Evolutionary conservation across 768 basidiomycete species (phyloP).

Genomic region (Leucocoprinus leucothites): DNA sequence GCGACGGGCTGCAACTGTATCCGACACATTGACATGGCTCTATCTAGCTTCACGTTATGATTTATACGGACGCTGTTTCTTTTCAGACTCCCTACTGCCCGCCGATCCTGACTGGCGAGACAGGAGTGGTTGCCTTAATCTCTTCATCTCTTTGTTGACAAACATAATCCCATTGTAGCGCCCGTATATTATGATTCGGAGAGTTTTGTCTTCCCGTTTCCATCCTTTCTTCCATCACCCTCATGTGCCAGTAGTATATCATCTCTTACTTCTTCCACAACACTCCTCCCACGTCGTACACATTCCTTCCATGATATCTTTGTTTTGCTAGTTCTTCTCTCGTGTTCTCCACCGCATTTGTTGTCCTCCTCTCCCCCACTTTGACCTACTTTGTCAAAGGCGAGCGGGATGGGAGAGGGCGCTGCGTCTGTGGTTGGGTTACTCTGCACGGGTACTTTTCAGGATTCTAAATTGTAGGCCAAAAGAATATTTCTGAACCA

Average conservation of each 20-base stretch:
- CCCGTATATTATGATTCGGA: constrained; percentile 8
- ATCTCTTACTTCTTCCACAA: constrained; percentile 11
- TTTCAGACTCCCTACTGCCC: constrained; percentile 41
- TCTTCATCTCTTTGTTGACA: constrained; percentile 8
- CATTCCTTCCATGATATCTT: constrained; percentile 16
- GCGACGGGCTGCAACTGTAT: constrained; percentile 5
- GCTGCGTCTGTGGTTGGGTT: constrained; percentile 37
- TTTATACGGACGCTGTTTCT: constrained; percentile 76
- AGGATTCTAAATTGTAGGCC: constrained; percentile 5
- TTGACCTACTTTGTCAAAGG: constrained; percentile 46
- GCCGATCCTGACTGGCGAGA: constrained; percentile 4
- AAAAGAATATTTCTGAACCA: neutral
- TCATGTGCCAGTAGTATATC: constrained; percentile 10
- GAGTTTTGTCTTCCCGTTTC: constrained; percentile 15
- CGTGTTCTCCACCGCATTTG: constrained; percentile 31
- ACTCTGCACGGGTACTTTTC: constrained; percentile 7
- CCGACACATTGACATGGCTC: constrained; percentile 12
- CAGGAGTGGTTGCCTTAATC: constrained; percentile 15
- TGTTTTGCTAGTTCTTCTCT: constrained; percentile 8
- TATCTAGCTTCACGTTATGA: constrained; percentile 14
- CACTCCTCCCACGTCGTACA: constrained; percentile 14
- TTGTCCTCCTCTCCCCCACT: constrained; percentile 71
- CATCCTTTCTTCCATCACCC: constrained; percentile 16
- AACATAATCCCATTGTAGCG: constrained; percentile 12
- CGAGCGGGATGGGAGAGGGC: constrained; percentile 72